phyloP scores from a whole-genome alignment of 1,139 yeast genomes.

The Candida frijolesensis region DNA sequence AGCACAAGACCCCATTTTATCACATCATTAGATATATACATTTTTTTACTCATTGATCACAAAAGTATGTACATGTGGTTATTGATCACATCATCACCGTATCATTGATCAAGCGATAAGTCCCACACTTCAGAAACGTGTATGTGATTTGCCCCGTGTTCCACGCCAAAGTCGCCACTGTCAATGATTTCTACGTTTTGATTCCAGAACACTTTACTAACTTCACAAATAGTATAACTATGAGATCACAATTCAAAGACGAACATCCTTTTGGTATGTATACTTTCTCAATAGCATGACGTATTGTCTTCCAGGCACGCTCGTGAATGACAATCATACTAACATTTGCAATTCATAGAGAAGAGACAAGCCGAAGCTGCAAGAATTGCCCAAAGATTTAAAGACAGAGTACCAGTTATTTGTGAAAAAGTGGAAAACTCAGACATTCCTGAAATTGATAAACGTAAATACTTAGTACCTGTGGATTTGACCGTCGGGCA shows the following conservation, averaged over 20 bases:
- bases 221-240: slow-evolving; percentile 21
- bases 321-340: slow-evolving; percentile 17
- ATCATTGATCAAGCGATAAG: slow-evolving; percentile 10
- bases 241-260: slow-evolving; percentile 94
- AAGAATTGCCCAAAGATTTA: slow-evolving; percentile 85
- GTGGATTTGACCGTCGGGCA: slow-evolving; percentile 97
- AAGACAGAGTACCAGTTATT: slow-evolving; percentile 92
- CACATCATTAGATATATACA: background rate
- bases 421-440: slow-evolving; percentile 98
- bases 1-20: background rate
- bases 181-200: background rate
- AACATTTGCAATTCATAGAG: slow-evolving; percentile 45
- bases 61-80: background rate
- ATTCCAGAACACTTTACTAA: slow-evolving; percentile 4
- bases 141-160: slow-evolving; percentile 1
- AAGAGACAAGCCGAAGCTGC: slow-evolving; percentile 96
- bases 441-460: slow-evolving; percentile 94
- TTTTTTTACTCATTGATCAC: background rate
- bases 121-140: background rate
- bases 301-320: background rate
- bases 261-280: slow-evolving; percentile 83
- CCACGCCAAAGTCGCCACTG: slow-evolving; percentile 5
- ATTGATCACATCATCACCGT: background rate
- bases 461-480: slow-evolving; percentile 95
- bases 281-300: background rate